These are phyloP conservation scores for Claviceps paspali DNA, from an alignment of 2,329 filamentous ascomycete genomes.

Conservation along the genomic window DNA sequence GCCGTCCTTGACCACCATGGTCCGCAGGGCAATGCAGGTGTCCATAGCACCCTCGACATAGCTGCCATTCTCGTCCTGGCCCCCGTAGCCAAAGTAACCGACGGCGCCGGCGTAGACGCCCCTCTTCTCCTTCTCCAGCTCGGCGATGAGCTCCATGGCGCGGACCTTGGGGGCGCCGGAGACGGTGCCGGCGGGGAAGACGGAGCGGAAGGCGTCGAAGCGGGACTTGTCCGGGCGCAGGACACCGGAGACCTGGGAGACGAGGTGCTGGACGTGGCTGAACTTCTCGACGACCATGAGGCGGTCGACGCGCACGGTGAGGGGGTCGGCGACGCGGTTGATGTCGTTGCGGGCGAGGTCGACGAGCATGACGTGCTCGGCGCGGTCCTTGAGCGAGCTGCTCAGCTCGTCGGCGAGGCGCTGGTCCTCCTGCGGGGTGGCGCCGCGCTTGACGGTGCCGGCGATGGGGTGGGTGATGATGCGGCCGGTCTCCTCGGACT, in stretches of 20 bases:
- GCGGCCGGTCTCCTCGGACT: conserved; percentile 61
- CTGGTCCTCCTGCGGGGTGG: conserved; percentile 67
- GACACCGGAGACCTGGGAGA: conserved; percentile 89
- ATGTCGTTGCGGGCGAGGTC: conserved; percentile 93
- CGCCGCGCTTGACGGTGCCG: conserved; percentile 80
- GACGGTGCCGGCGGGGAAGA: conserved; percentile 94
- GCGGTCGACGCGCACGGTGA: conserved; percentile 78
- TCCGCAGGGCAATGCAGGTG: conserved; percentile 65
- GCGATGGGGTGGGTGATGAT: conserved; percentile 96
- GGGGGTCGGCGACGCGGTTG: conserved; percentile 85
- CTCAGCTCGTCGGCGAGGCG: conserved; percentile 61
- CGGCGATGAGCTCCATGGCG: conserved; percentile 93
- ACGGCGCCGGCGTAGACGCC: conserved; percentile 93
- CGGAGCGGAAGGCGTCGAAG: conserved; percentile 90
- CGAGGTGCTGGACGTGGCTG: conserved; percentile 92
- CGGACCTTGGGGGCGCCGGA: conserved; percentile 90
- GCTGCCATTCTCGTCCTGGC: conserved; percentile 46
- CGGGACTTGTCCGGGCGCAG: conserved; percentile 69
- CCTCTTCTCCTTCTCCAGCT: conserved; percentile 84
- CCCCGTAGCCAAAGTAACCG: conserved; percentile 86
- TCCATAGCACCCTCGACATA: conserved; percentile 78
- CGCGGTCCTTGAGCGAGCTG: conserved; percentile 75
- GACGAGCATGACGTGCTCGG: conserved; percentile 95
- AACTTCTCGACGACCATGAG: conserved; percentile 92
- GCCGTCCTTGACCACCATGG: conserved; percentile 87